Base-by-base conservation (phyloP, 1,139 yeast species). In the Nakaseomyces delphensis region DNA sequence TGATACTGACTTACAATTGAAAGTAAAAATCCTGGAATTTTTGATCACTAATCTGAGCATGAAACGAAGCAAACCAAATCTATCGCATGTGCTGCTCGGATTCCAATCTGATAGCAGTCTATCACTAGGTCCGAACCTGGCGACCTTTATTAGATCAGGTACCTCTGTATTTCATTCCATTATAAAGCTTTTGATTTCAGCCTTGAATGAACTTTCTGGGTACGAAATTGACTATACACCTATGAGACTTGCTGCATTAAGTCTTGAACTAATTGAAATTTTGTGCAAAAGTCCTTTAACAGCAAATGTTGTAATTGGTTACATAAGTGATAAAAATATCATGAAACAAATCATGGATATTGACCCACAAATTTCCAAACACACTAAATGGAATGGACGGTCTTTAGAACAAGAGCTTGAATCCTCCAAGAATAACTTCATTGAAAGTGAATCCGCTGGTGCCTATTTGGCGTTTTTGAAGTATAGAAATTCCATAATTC, bases 81-180 rank as follows among this genome's bases (percentile, higher is more conserved):
- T 82, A 1, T 68, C 89, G 0, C 96, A 87, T 57, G 79, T 81
- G 52, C 61, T 91, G 9, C 69, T 91, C 1, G 97, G 97, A 0
- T 87, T 78, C 56, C 73, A 70, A 43, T 66, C 69, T 24, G 62
- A 65, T 2, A 71, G 70, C 23, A 57, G 66, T 2, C 49, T 75
- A n/a, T 61, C 69, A 2, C 52, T 67, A 9, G 78, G 76, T 9
- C 64, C 65, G 9, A 60, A 62, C 2, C 49, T 67, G 2, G 70
- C 76, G 5, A 65, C 69, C 0, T 77, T 76, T 18, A 70, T 79
- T 40, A 62, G 63, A 2, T 73, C 83, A 0, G 67, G 63, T 0
- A 65, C 68, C 13, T 77, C 89, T 1, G 61, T 84, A 9, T 68
- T 87, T 42, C 70, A 68, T 28, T 67, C 80, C 0, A 58, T 86